Evolutionary conservation across 345 rosid species (phyloP), one percentile per base, ranked within the genome.

Genomic region (Aurinia saxatilis): DNA sequence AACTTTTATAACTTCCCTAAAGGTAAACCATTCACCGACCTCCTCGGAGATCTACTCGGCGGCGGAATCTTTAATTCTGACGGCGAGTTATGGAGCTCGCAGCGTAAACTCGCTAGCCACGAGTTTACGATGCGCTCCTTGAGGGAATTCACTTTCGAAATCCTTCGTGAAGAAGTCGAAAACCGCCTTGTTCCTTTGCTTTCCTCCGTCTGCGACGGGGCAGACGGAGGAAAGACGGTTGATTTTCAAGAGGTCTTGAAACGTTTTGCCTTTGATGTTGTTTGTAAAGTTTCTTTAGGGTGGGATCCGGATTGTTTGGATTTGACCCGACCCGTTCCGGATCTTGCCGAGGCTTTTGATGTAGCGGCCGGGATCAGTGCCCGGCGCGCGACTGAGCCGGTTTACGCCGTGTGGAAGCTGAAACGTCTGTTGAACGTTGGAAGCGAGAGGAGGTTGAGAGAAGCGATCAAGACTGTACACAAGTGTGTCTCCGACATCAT

Each of bases 41-140:
- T 90, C 50, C 85, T 90, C 5, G 91, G 95, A 0, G 97, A 90
- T 54, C 66, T 90, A 38, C 92, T 90, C 10, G 97, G 97, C 17
- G 63, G 78, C 3, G 97, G 97, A 2, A 90, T 90, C 15, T 90
- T 90, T 60, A 90, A 83, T 52, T 84, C 77, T 1, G 97, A 90
- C 18, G 97, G 90, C n/a, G 81, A 85, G n/a, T 30, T 73, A 12
- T 90, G 97, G 95, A 53, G 57, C 53, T 16, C 70, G 4, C 95
- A 90, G 44, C 80, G 95, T 3, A 90, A 90, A 62, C 33, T 87
- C 8, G 92, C 88, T 1, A 83, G 97, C 66, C 95, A 84, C 56
- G 90, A 84, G 76, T 87, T 90, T 63, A 83, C 80, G 40, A 75
- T 85, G 45, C 80, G 67, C 60, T 72, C 88, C 0, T 35, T 90